Conservation (phyloP, 2,329 filamentous ascomycete genomes). For the Fusarium circinatum region DNA sequence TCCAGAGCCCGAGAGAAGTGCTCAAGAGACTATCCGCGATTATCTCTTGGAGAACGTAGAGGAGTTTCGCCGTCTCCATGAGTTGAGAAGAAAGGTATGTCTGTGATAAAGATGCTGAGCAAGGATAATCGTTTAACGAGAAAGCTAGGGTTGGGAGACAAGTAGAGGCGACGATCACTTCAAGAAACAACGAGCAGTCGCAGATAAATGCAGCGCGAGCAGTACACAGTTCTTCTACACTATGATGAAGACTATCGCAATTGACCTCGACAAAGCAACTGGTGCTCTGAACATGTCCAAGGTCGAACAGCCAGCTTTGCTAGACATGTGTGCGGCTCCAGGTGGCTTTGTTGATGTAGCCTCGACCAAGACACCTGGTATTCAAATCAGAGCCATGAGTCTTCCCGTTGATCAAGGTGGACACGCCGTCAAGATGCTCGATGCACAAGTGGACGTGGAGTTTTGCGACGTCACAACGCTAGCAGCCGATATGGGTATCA, state of each 20-base stretch:
- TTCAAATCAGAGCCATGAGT: slow-evolving; percentile 51
- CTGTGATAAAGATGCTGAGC: background rate
- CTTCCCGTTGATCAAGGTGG: slow-evolving; percentile 55
- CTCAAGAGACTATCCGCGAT: background rate
- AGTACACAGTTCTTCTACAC: slow-evolving; percentile 48
- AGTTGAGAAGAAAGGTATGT: slow-evolving; percentile 18
- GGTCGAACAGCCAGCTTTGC: slow-evolving; percentile 44
- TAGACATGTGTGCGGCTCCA: slow-evolving; percentile 67
- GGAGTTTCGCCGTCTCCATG: slow-evolving; percentile 10
- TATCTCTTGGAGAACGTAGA: slow-evolving; percentile 1
- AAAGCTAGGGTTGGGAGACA: slow-evolving; percentile 56
- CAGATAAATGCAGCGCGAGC: slow-evolving; percentile 48
- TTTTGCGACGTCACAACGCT: slow-evolving; percentile 63
- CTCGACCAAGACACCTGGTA: slow-evolving; percentile 49
- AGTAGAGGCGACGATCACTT: slow-evolving; percentile 56
- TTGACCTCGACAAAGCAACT: slow-evolving; percentile 52
- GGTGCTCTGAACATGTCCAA: slow-evolving; percentile 44
- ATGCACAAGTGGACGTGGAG: background rate
- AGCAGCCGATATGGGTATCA: slow-evolving; percentile 55
- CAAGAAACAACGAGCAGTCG: slow-evolving; percentile 48
- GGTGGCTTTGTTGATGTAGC: slow-evolving; percentile 60
- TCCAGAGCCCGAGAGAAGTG: background rate
- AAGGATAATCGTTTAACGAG: background rate
- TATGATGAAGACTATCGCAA: slow-evolving; percentile 56
- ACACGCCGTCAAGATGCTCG: slow-evolving; percentile 48